phyloP scores from a whole-genome alignment of 495 filamentous ascomycete species.

The Annulohypoxylon nitens region DNA sequence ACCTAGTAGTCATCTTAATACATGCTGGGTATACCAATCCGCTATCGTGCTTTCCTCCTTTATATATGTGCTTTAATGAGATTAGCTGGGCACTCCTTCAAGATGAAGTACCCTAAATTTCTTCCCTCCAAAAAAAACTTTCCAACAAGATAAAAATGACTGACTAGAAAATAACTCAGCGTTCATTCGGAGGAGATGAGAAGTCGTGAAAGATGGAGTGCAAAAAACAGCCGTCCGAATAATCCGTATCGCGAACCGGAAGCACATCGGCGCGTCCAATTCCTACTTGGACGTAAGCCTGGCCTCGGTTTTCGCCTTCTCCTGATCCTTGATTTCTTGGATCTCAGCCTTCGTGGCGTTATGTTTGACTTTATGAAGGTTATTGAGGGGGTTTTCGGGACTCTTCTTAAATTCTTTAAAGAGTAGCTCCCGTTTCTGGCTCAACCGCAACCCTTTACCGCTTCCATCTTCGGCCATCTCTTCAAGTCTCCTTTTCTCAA shows the following conservation, averaged over 20 bases:
- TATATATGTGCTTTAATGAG: neutral
- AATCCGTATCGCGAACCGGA: conserved; percentile 15
- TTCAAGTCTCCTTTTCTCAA: conserved; percentile 82
- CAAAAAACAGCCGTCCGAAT: neutral
- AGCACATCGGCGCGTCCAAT: conserved; percentile 1
- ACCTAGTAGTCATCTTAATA: neutral
- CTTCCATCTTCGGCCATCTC: conserved; percentile 84
- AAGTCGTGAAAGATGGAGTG: neutral
- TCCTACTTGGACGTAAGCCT: conserved; percentile 16
- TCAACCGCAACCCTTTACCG: conserved; percentile 77
- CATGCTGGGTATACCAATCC: neutral
- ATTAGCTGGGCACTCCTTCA: neutral
- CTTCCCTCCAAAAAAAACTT: neutral
- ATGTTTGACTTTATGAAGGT: conserved; percentile 72
- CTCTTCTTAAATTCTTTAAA: conserved; percentile 92
- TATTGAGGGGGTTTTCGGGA: conserved; percentile 94
- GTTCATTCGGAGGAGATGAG: neutral
- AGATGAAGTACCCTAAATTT: neutral
- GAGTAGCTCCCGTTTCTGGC: conserved; percentile 84
- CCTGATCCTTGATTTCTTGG: conserved; percentile 70
- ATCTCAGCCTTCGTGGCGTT: conserved; percentile 86
- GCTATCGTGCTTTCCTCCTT: neutral
- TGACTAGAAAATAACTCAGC: neutral
- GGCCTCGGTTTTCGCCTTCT: conserved; percentile 79
- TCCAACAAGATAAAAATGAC: neutral